These are phyloP conservation scores for Pugionium dolabratum DNA, from an alignment of 345 rosid species.

Conservation along the genomic window DNA sequence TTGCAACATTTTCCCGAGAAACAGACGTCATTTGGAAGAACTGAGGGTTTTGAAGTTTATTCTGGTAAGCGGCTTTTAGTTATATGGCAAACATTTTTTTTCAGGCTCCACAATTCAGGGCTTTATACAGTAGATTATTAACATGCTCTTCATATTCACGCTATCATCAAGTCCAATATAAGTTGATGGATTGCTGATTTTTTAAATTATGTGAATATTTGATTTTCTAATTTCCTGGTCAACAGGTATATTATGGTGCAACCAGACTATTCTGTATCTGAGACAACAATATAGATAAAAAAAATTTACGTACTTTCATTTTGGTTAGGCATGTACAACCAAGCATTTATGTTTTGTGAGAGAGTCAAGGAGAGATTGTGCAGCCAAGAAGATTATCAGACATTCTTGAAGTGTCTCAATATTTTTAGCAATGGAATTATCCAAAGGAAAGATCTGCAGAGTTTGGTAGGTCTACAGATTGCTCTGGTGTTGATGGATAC, in stretches of 20 bases:
- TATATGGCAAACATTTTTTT: no score
- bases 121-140: no score
- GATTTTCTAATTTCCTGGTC: slow-evolving; percentile 8
- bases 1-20: slow-evolving; percentile 59
- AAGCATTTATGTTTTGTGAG: slow-evolving; percentile 83
- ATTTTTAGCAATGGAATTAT: slow-evolving; percentile 83
- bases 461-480: slow-evolving; percentile 48
- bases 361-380: slow-evolving; percentile 89
- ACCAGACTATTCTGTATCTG: no score
- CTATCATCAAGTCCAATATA: no score
- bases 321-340: slow-evolving; percentile 41
- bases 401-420: slow-evolving; percentile 89
- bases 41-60: slow-evolving; percentile 62
- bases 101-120: no score
- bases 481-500: slow-evolving; percentile 8
- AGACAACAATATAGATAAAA: no score
- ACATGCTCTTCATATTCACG: no score
- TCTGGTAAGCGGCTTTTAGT: slow-evolving; percentile 31
- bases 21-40: slow-evolving; percentile 59
- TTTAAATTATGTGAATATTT: no score
- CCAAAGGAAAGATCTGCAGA: slow-evolving; percentile 71
- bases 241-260: no score
- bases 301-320: background rate
- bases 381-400: slow-evolving; percentile 86
- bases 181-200: no score